Base-by-base conservation (phyloP, 164 flowering plant genomes). In the Vitis cinerea region DNA sequence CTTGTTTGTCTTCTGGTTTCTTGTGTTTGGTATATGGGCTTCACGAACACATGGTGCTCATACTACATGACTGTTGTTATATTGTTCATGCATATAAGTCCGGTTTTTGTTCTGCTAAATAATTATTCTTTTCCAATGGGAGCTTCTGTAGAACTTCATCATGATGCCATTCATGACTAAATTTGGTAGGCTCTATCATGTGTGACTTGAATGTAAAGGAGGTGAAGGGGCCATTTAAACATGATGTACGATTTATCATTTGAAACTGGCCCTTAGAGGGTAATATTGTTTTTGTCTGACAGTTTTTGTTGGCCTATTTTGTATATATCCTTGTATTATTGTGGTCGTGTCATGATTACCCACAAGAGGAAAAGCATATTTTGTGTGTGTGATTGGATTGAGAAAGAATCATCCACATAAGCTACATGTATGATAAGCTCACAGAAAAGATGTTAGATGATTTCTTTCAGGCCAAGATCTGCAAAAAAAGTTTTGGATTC, bases 1-100 rank as follows among this genome's bases (percentile, higher is more conserved):
- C 77, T 75, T 94, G 80, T 94, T 94, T 73, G 90, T 94, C 59
- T 94, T 92, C 86, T 94, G 98, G 97, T 94, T 94, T 85, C 97
- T 94, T 67, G 97, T 94, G 56, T 94, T 94, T 79, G 97, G 94
- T 55, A 92, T 94, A 72, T 94, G 98, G 98, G 98, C 98, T 29
- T 94, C 97, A 47, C 75, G 97, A 60, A 85, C 95, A 8, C 97
- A 90, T 62, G 79, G 82, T 58, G 71, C 93, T 67, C 96, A 84
- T 75, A 16, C 85, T 10, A 81, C 85, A 50, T 87, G 79, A 83
- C 58, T 66, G 48, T 23, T 63, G 57, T 67, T 71, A 56, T 65
- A 68, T 64, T 50, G 47, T 50, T 72, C 19, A 71, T 65, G 61
- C 71, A 50, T 50, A 54, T 71, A 62, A 63, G 9, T 50, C 44